Conservation (phyloP, 1,139 yeast species). For the Zygoascus meyerae region DNA sequence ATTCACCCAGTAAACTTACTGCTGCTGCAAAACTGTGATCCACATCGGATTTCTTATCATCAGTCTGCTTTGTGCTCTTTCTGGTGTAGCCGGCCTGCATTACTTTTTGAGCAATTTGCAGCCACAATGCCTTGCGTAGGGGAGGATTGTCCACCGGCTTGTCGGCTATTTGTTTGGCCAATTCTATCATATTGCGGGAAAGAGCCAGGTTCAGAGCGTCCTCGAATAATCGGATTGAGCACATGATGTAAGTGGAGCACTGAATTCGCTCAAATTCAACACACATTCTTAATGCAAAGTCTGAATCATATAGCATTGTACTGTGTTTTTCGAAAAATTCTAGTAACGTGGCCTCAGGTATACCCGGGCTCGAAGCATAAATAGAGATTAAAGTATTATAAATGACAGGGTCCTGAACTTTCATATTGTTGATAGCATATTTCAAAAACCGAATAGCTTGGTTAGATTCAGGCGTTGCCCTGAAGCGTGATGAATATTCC, state of each 20-base stretch:
- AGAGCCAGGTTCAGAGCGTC: constrained; percentile 78
- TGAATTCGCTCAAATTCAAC: constrained; percentile 51
- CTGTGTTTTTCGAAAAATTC: constrained; percentile 42
- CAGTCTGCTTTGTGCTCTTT: not conserved
- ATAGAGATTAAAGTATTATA: constrained; percentile 72
- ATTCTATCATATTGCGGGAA: constrained; percentile 52
- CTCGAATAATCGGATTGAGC: constrained; percentile 62
- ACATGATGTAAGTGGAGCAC: constrained; percentile 66
- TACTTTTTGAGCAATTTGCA: constrained; percentile 57
- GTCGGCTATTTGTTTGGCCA: constrained; percentile 56
- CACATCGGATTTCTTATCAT: constrained; percentile 5
- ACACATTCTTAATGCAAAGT: constrained; percentile 71
- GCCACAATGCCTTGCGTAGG: constrained; percentile 67
- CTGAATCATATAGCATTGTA: constrained; percentile 50
- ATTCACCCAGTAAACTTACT: constrained; percentile 41
- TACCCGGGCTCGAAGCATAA: constrained; percentile 52
- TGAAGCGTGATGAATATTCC: constrained; percentile 50
- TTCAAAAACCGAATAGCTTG: constrained; percentile 62
- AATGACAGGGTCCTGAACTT: constrained; percentile 45
- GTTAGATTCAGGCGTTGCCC: constrained; percentile 35
- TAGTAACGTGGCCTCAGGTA: constrained; percentile 41
- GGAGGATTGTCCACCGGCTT: constrained; percentile 43
- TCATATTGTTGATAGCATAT: constrained; percentile 52
- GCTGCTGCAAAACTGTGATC: constrained; percentile 29
- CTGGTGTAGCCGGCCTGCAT: constrained; percentile 31